Base-by-base conservation (phyloP, 768 basidiomycete genomes). In the Leucosporidium yakuticum region DNA sequence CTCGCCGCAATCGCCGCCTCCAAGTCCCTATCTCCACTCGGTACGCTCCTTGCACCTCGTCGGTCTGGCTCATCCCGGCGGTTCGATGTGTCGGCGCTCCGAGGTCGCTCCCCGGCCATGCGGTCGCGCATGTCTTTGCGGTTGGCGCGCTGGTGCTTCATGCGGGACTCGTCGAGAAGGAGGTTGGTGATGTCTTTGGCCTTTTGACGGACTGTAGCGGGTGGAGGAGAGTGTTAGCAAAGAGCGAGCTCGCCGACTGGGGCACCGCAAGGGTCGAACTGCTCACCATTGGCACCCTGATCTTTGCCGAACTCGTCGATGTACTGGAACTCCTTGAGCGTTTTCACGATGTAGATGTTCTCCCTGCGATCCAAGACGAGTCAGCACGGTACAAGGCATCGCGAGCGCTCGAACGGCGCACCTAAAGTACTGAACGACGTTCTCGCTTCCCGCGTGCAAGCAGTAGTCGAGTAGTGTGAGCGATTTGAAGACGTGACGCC, bases 401-500 rank as follows among this genome's bases (percentile, higher is more conserved):
- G 39, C 8, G 39, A 44, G 14, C 3, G 14, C 39, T 15, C 8
- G 1, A 20, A 14, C 8, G 19, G 51, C 69, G 27, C 44, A 75
- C 75, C 71, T 65, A 83, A 98, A 98, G 81, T 99, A 99, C 76
- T 96, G 89, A 68, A 98, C 92, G 27, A 97, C 94, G 78, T 99
- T 97, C 80, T 98, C 96, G 1, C 91, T 93, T 50, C 96, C 96
- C 68, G 92, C 89, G 76, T 98, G 95, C 32, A 99, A 84, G 65
- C 89, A 87, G 77, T 99, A 98, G 79, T 98, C 96, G 48, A 99
- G 85, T 7, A 98, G 85, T 0, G 93, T 97, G 60, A 99, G 83
- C 54, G 90, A 90, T 84, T 98, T 98, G 85, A 96, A 98, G 66
- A 98, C 95, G 82, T 99, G 96, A 62, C 95, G 85, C 96, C 96